Evolutionary conservation across 2,329 filamentous ascomycete species (phyloP).

Genomic region (Fusarium azukiicola): DNA sequence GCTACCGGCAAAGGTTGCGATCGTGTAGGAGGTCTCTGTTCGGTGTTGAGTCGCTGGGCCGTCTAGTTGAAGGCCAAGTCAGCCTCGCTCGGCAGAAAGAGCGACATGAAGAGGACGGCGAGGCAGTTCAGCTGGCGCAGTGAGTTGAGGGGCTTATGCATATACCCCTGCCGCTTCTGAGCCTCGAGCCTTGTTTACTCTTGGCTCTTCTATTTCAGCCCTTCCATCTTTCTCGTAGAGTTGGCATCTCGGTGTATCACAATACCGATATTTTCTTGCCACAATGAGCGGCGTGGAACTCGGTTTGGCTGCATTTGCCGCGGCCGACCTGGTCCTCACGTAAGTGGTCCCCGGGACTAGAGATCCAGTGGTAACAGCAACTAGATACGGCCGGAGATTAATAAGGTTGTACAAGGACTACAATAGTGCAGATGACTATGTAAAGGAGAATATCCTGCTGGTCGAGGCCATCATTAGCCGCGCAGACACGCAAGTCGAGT

Average conservation of each 20-base stretch:
- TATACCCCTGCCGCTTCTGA: constrained; percentile 8
- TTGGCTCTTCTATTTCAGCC: not conserved
- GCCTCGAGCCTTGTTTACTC: constrained; percentile 1
- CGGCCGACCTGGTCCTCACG: constrained; percentile 7
- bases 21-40: not conserved
- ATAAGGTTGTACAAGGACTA: constrained; percentile 22
- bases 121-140: not conserved
- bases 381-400: not conserved
- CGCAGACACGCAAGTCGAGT: constrained; percentile 24
- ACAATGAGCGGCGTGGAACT: constrained; percentile 9
- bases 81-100: not conserved
- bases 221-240: not conserved
- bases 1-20: not conserved
- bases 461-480: constrained; percentile 25
- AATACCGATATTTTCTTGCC: not conserved
- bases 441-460: constrained; percentile 22
- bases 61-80: not conserved
- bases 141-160: constrained; percentile 14
- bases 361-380: not conserved
- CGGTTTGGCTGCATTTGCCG: constrained; percentile 3
- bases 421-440: constrained; percentile 16
- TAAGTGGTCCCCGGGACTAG: not conserved
- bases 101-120: not conserved
- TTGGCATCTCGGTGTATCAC: not conserved
- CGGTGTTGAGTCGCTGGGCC: not conserved